Conservation (phyloP, 257 asterid genomes). For the Solanum boliviense region DNA sequence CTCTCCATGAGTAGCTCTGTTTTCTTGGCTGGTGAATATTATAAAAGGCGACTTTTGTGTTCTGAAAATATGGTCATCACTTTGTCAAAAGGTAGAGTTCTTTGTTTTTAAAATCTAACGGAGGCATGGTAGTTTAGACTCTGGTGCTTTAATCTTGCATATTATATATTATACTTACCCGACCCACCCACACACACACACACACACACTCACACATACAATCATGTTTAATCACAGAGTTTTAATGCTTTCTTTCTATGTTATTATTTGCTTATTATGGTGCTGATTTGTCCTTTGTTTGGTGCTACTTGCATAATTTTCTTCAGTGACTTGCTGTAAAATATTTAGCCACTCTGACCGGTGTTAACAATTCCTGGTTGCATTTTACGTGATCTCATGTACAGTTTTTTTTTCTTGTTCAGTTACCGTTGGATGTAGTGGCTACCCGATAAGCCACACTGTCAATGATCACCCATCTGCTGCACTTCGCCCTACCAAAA, state of each 20-base stretch:
- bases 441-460: constrained; percentile 23
- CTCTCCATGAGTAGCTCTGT: not conserved
- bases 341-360: not conserved
- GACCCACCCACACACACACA: accelerated
- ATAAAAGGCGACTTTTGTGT: not conserved
- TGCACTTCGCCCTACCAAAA: constrained; percentile 22
- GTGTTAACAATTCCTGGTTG: not conserved
- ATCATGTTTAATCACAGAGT: not conserved
- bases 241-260: not conserved
- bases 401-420: constrained; percentile 3
- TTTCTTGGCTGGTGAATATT: not conserved
- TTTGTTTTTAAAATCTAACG: not conserved
- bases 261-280: not conserved
- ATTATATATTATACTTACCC: not conserved
- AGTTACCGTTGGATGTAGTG: constrained; percentile 39
- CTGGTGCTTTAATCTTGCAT: not conserved
- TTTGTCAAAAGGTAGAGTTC: not conserved
- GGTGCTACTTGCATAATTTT: not conserved
- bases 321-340: not conserved
- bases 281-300: not conserved
- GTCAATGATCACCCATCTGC: constrained; percentile 24
- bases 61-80: not conserved
- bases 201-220: no score
- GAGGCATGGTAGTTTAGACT: not conserved
- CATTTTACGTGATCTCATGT: not conserved